Evolutionary conservation across 148 eudicot species (phyloP).

Genomic region (Linanthus parryae): DNA sequence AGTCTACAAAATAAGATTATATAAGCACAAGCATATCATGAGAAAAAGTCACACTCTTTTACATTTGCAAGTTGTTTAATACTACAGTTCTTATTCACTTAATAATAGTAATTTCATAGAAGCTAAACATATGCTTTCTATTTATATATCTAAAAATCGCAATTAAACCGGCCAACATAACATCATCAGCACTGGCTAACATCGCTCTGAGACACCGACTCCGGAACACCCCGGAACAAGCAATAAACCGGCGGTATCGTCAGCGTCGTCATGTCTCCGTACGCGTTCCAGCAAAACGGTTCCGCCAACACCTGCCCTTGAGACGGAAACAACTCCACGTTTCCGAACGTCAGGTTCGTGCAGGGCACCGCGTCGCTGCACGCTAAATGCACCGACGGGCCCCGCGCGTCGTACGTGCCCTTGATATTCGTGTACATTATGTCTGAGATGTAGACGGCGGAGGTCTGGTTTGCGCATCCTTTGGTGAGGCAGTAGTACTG

Average conservation of each 20-base stretch:
- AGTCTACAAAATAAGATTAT: no score
- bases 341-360: constrained; percentile 9
- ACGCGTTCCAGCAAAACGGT: constrained; percentile 13
- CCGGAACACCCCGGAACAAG: constrained; percentile 7
- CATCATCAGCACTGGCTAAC: neutral
- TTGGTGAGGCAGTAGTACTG: constrained; percentile 70
- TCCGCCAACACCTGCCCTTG: constrained; percentile 3
- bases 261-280: constrained; percentile 1
- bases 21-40: no score
- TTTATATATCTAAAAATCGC: no score
- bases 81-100: no score
- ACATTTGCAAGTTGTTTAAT: no score
- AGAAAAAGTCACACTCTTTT: no score
- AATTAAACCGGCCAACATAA: no score
- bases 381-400: constrained; percentile 34
- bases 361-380: constrained; percentile 15
- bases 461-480: constrained; percentile 58
- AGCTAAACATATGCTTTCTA: no score
- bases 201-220: neutral
- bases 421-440: constrained; percentile 42
- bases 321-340: constrained; percentile 6
- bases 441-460: constrained; percentile 48
- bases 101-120: no score
- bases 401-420: constrained; percentile 63
- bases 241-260: constrained; percentile 12